Conservation (phyloP, 768 basidiomycete species). For the Hypsizygus marmoreus region DNA sequence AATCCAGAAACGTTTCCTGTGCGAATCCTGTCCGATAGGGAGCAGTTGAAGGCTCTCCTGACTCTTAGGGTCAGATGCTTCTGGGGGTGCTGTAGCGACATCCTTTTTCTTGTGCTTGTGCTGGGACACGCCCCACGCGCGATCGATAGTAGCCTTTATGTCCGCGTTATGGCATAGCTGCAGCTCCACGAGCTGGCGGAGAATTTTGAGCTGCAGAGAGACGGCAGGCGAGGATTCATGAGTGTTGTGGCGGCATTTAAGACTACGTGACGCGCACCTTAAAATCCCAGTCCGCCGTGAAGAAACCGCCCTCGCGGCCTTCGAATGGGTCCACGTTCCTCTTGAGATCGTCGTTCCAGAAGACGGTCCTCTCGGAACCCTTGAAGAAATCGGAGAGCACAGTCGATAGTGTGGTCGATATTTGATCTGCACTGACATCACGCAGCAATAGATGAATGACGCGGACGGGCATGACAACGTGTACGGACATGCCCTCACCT, state of each 20-base stretch:
- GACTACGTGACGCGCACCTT: conserved; percentile 55
- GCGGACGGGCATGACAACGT: conserved; percentile 28
- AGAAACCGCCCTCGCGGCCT: conserved; percentile 69
- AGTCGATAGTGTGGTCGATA: conserved; percentile 70
- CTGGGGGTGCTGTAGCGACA: conserved; percentile 52
- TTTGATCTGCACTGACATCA: conserved; percentile 70
- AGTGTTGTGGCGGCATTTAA: conserved; percentile 12
- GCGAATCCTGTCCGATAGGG: conserved; percentile 77
- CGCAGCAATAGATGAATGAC: conserved; percentile 34
- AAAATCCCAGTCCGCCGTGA: conserved; percentile 77
- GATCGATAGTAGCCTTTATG: conserved; percentile 75
- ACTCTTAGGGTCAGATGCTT: conserved; percentile 63
- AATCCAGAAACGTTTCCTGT: conserved; percentile 82
- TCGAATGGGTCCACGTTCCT: conserved; percentile 77
- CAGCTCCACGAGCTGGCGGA: conserved; percentile 84
- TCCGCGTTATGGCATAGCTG: conserved; percentile 71
- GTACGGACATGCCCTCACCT: conserved; percentile 58
- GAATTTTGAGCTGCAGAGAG: conserved; percentile 66
- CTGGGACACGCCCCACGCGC: conserved; percentile 83
- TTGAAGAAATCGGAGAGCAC: conserved; percentile 76
- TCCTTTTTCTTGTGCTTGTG: conserved; percentile 86
- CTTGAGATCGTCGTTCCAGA: conserved; percentile 73
- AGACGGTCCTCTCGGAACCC: conserved; percentile 71
- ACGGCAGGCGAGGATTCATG: conserved; percentile 17
- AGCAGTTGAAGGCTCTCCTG: conserved; percentile 63